Conservation (phyloP, 176 grass and related monocot species). For the Aegilops umbellulata region DNA sequence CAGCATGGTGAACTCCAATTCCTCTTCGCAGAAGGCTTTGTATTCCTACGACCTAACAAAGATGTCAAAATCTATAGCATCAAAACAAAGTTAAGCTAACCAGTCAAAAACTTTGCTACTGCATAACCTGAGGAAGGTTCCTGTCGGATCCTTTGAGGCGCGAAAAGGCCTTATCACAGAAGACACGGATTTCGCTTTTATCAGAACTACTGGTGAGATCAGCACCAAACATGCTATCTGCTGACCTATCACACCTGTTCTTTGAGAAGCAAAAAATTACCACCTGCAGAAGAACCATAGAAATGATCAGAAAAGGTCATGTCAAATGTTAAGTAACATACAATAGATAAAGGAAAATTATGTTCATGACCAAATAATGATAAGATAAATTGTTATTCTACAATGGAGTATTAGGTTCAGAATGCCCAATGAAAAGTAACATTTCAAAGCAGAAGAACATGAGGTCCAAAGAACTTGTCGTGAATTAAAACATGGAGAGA, state of each 20-base stretch:
- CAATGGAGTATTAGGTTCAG: constrained; percentile 1
- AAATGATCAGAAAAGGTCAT: constrained; percentile 25
- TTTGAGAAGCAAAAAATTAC: constrained; percentile 99
- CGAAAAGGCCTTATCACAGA: constrained; percentile 97
- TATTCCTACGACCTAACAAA: constrained; percentile 70
- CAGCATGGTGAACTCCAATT: constrained; percentile 92
- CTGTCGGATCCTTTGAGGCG: constrained; percentile 95
- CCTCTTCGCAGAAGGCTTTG: constrained; percentile 87
- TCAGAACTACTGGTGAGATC: constrained; percentile 86
- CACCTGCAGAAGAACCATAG: constrained; percentile 47
- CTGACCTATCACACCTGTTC: constrained; percentile 90
- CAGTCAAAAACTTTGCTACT: constrained; percentile 5
- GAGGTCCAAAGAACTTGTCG: constrained; percentile 1
- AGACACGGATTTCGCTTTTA: constrained; percentile 97
- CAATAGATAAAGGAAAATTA: constrained; percentile 4
- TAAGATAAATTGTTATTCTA: background rate
- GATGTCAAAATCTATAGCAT: constrained; percentile 21
- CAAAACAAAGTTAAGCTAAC: constrained; percentile 13
- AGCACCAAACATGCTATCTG: constrained; percentile 73
- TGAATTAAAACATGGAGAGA: background rate
- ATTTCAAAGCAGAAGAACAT: constrained; percentile 1
- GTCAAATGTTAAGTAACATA: constrained; percentile 21
- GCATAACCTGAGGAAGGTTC: constrained; percentile 84
- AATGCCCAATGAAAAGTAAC: constrained; percentile 28
- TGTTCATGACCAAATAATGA: constrained; percentile 18